Conservation (phyloP, 768 basidiomycete species). For the Termitomyces sp. region DNA sequence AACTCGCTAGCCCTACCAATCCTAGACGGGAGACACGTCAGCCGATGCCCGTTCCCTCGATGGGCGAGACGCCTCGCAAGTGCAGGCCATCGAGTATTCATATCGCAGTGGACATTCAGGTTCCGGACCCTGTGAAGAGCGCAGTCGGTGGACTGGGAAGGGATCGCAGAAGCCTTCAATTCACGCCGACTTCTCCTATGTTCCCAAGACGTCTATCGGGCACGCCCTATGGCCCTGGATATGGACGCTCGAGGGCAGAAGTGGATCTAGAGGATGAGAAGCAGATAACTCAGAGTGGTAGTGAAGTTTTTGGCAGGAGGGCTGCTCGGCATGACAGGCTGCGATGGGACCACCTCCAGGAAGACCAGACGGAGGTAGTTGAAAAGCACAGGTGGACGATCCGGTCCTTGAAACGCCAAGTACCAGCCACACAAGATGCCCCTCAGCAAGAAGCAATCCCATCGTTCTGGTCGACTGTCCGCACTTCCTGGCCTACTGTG, state of each 20-base stretch:
- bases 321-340: conserved; percentile 15
- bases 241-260: conserved; percentile 4
- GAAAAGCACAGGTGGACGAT: conserved; percentile 5
- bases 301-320: conserved; percentile 25
- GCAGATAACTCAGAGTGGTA: conserved; percentile 39
- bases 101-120: conserved; percentile 16
- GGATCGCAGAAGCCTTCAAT: conserved; percentile 53
- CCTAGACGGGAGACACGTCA: conserved; percentile 15
- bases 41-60: conserved; percentile 30
- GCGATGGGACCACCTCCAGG: conserved; percentile 20
- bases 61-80: conserved; percentile 1
- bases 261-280: conserved; percentile 24
- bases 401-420: neutral
- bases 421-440: neutral
- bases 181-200: conserved; percentile 51
- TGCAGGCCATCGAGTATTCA: conserved; percentile 19
- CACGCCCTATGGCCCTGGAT: conserved; percentile 1
- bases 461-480: conserved; percentile 43
- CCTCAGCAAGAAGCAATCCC: conserved; percentile 12
- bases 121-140: neutral
- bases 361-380: neutral
- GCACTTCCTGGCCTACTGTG: conserved; percentile 59
- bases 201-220: conserved; percentile 18
- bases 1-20: conserved; percentile 39
- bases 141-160: conserved; percentile 11